These are phyloP conservation scores for Metschnikowia peoriensis DNA, from an alignment of 805 yeast species.

Conservation along the genomic window DNA sequence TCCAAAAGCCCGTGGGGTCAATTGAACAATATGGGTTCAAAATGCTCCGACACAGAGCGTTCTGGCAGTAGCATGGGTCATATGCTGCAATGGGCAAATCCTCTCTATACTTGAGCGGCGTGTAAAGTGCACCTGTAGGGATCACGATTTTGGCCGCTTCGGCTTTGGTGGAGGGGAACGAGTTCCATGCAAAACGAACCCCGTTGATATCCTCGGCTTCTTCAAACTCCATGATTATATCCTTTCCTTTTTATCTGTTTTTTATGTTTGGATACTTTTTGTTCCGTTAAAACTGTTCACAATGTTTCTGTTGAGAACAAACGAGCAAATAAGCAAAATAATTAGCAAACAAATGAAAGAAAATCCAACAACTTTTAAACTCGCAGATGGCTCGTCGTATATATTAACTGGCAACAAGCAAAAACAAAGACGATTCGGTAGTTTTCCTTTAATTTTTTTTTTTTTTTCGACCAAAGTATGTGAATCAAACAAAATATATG, in stretches of 20 bases:
- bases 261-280: not conserved
- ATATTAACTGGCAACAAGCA: too few species aligned
- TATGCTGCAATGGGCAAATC: conserved; percentile 76
- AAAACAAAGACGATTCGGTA: too few species aligned
- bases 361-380: too few species aligned
- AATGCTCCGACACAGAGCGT: conserved; percentile 75
- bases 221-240: conserved; percentile 37
- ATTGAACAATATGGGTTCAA: conserved; percentile 84
- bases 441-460: too few species aligned
- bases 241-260: not conserved
- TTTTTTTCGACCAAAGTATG: too few species aligned
- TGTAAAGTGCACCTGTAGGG: conserved; percentile 91
- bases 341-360: too few species aligned
- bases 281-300: too few species aligned
- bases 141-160: conserved; percentile 91
- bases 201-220: conserved; percentile 46
- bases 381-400: too few species aligned
- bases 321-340: too few species aligned
- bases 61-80: conserved; percentile 81
- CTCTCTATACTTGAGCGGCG: conserved; percentile 83
- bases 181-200: conserved; percentile 52
- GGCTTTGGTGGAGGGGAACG: conserved; percentile 82
- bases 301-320: too few species aligned
- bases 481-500: too few species aligned
- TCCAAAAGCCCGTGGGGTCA: conserved; percentile 80